Evolutionary conservation across 768 basidiomycete species (phyloP).

Genomic region (Paxillus involutus): DNA sequence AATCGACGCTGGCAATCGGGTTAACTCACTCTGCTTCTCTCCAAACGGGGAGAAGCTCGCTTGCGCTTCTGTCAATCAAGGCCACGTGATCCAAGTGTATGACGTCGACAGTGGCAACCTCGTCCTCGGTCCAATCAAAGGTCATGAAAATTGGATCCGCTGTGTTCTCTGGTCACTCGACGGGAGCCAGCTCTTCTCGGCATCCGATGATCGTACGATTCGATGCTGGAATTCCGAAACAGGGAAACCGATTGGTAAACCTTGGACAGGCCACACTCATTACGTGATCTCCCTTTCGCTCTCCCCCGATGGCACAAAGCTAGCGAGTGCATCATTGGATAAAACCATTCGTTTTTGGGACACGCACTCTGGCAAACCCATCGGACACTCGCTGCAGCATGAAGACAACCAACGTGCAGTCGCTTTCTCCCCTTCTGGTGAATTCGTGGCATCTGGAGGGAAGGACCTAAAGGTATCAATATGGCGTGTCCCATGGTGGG

Average conservation of each 20-base stretch:
- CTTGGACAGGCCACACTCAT: neutral
- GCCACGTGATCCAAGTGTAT: too few species aligned
- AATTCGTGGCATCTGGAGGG: neutral
- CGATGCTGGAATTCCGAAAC: too few species aligned
- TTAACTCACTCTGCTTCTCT: too few species aligned
- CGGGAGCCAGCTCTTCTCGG: too few species aligned
- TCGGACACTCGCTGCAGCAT: neutral
- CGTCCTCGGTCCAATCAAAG: too few species aligned
- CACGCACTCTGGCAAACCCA: neutral
- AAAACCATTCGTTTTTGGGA: neutral
- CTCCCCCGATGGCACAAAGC: neutral
- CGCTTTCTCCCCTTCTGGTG: neutral
- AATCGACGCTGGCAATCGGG: too few species aligned
- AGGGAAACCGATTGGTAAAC: neutral
- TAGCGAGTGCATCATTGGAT: neutral
- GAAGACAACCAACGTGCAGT: neutral
- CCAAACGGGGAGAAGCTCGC: too few species aligned
- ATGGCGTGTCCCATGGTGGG: neutral
- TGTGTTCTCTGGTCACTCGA: too few species aligned
- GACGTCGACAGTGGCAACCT: too few species aligned
- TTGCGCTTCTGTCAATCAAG: too few species aligned
- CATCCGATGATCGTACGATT: too few species aligned
- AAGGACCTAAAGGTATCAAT: neutral
- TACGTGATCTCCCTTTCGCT: neutral
- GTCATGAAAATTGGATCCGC: too few species aligned